These are phyloP conservation scores for Aquilaria agallochum DNA, from an alignment of 441 rosid genomes.

Conservation along the genomic window DNA sequence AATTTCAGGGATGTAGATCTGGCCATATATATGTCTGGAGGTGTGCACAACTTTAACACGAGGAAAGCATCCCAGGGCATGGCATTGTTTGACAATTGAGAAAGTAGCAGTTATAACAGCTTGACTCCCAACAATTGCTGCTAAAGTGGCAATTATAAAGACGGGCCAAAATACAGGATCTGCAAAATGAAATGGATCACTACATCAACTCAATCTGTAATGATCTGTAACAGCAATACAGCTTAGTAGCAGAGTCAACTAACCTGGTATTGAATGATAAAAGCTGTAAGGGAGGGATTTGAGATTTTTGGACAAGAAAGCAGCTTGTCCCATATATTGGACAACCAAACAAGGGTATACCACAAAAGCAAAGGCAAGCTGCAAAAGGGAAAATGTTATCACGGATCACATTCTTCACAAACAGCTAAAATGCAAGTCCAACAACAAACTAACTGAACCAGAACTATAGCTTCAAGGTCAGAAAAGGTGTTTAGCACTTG, in stretches of 20 bases:
- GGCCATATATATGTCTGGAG: slow-evolving; percentile 74
- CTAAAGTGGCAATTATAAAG: slow-evolving; percentile 79
- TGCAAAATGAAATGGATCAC: slow-evolving; percentile 29
- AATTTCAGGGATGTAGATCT: slow-evolving; percentile 93
- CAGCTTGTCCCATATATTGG: slow-evolving; percentile 99
- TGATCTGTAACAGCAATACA: slow-evolving; percentile 8
- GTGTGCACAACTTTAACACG: slow-evolving; percentile 92
- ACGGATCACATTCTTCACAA: slow-evolving; percentile 15
- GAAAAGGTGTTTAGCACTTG: neutral
- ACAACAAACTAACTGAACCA: neutral
- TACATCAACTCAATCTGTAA: slow-evolving; percentile 16
- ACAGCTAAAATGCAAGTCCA: neutral
- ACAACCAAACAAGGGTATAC: slow-evolving; percentile 91
- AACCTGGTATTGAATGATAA: slow-evolving; percentile 80
- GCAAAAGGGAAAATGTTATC: slow-evolving; percentile 30
- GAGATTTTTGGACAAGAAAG: slow-evolving; percentile 74
- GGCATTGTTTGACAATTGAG: slow-evolving; percentile 85
- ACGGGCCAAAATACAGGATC: slow-evolving; percentile 86
- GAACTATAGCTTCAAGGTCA: neutral
- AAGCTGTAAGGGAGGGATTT: slow-evolving; percentile 42
- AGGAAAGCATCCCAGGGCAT: slow-evolving; percentile 96
- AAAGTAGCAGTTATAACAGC: slow-evolving; percentile 85
- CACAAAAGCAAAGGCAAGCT: slow-evolving; percentile 72
- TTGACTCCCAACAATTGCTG: slow-evolving; percentile 89
- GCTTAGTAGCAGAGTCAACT: slow-evolving; percentile 20